Base-by-base conservation (phyloP, 192 early-diverging fungal species). In the Spizellomyces sp. region DNA sequence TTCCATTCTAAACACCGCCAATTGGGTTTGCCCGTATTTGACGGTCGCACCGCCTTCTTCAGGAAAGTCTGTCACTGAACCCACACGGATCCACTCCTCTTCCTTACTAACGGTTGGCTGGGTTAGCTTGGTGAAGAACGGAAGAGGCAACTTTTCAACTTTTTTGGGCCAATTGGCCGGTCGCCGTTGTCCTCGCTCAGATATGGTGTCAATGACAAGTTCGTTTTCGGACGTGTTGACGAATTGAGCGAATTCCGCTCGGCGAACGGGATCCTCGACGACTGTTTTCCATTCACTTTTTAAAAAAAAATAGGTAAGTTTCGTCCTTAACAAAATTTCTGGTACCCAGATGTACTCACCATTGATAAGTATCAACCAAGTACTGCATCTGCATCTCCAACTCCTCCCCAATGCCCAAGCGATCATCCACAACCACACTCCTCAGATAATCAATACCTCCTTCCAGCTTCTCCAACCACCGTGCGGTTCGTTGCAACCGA, bases 301-400 rank as follows among this genome's bases (percentile, higher is more conserved):
- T 36, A 36, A 36, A 36, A 36, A 36, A 36, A 68, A 50, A 36
- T 36, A 2, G 4, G 4, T 17, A 1, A n/a, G n/a, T 65, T 69
- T 14, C 70, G 17, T 0, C 44, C 17, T 45, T 9, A 36, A 1
- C 17, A 69, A 71, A 41, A 70, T 12, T 14, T n/a, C n/a, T n/a
- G n/a, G n/a, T n/a, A n/a, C n/a, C n/a, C n/a, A n/a, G n/a, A n/a
- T n/a, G n/a, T n/a, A n/a, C 27, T 36, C 27, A 36, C 27, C 27
- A 36, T 61, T 61, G 76, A 74, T 90, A 91, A 3, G 86, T 79
- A 58, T 73, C 55, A 42, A 88, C 83, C 12, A 90, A 66, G 8
- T 78, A 73, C 6, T 82, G 67, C 89, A 90, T 92, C 50, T 92
- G 89, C n/a, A 70, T 66, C 71, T 90, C 89, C 22, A 90, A 69